phyloP scores from a whole-genome alignment of 106 monocot species.

The Narthecium ossifragum region DNA sequence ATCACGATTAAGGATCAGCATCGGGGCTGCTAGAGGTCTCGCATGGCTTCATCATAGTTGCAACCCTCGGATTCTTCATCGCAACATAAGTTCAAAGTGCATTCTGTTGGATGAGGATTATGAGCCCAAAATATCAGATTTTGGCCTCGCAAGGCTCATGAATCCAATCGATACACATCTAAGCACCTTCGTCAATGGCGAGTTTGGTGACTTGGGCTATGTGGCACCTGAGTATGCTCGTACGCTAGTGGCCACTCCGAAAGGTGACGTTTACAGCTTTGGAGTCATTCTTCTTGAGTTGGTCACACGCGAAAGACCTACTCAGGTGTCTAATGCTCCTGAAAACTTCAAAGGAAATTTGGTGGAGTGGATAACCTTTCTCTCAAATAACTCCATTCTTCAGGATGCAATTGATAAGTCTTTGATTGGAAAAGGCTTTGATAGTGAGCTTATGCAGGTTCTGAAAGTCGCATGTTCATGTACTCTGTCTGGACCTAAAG shows the following conservation, averaged over 20 bases:
- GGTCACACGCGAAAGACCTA: slow-evolving; percentile 46
- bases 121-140: slow-evolving; percentile 64
- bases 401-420: slow-evolving; percentile 28
- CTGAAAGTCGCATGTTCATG: slow-evolving; percentile 36
- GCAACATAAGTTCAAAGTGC: slow-evolving; percentile 63
- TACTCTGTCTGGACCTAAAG: slow-evolving; percentile 23
- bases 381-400: slow-evolving; percentile 25
- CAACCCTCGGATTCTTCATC: slow-evolving; percentile 59
- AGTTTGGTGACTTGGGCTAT: slow-evolving; percentile 69
- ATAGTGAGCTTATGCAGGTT: slow-evolving; percentile 30
- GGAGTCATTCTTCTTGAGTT: slow-evolving; percentile 57
- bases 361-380: slow-evolving; percentile 33
- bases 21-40: slow-evolving; percentile 54
- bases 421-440: slow-evolving; percentile 27
- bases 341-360: slow-evolving; percentile 34
- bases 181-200: slow-evolving; percentile 68
- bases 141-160: slow-evolving; percentile 67
- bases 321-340: slow-evolving; percentile 30
- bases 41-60: slow-evolving; percentile 69
- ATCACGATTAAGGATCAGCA: slow-evolving; percentile 37
- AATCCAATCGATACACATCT: slow-evolving; percentile 63
- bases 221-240: slow-evolving; percentile 63
- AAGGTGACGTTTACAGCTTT: slow-evolving; percentile 66
- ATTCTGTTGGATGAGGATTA: slow-evolving; percentile 58
- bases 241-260: slow-evolving; percentile 53